Evolutionary conservation across 2,329 filamentous ascomycete genomes (phyloP).

Genomic region (Fusarium sp.): DNA sequence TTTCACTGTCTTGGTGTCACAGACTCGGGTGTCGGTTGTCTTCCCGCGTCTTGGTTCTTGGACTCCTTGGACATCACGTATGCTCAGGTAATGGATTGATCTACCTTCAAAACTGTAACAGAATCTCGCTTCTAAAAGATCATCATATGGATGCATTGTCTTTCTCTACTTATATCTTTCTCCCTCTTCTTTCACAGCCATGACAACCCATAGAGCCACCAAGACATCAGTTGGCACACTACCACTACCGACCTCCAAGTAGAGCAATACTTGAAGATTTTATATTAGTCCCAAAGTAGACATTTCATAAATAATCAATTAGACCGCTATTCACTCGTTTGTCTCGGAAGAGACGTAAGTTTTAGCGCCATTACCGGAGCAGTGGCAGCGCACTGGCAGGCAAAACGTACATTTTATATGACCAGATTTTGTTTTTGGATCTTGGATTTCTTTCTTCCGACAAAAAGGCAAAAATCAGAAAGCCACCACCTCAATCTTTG

Average conservation of each 20-base stretch:
- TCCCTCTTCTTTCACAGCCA: neutral
- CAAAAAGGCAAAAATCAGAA: no score
- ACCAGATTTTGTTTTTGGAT: neutral
- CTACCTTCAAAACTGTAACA: neutral
- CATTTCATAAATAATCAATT: neutral
- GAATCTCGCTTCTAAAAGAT: neutral
- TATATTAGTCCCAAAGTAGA: neutral
- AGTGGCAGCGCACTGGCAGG: neutral
- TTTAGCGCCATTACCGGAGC: neutral
- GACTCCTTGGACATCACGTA: neutral
- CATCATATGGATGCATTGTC: neutral
- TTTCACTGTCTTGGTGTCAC: neutral
- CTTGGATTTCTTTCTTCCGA: no score
- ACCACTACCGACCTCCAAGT: neutral
- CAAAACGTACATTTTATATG: neutral
- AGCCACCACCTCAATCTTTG: no score
- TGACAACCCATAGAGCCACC: neutral
- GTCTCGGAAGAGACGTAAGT: neutral
- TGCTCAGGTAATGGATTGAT: neutral
- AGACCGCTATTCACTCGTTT: neutral
- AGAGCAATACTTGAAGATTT: neutral
- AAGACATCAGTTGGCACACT: neutral
- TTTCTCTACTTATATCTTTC: neutral
- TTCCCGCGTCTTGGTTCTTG: neutral
- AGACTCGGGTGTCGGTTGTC: neutral